Evolutionary conservation across 2,329 filamentous ascomycete species (phyloP).

Genomic region (Alternaria conjuncta): DNA sequence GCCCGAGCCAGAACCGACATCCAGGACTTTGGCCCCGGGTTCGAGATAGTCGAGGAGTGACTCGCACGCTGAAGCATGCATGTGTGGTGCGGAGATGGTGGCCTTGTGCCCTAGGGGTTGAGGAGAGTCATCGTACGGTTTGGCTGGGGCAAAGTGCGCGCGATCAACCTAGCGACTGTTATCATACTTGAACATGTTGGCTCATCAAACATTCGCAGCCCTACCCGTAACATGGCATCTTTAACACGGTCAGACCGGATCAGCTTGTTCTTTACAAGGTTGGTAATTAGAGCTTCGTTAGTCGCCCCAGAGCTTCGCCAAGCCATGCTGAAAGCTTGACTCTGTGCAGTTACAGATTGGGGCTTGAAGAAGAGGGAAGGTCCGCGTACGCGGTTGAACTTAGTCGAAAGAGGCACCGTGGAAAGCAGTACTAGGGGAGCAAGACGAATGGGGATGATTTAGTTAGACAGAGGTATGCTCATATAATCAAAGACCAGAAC

Average conservation of each 20-base stretch:
- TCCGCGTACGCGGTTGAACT: constrained; percentile 27
- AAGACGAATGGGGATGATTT: constrained; percentile 15
- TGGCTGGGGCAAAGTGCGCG: constrained; percentile 76
- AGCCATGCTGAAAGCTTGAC: constrained; percentile 68
- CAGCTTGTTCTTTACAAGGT: constrained; percentile 73
- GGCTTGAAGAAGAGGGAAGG: not conserved
- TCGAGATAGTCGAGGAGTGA: constrained; percentile 65
- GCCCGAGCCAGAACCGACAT: constrained; percentile 59
- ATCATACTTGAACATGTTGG: not conserved
- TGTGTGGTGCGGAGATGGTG: constrained; percentile 76
- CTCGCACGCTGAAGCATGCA: constrained; percentile 72
- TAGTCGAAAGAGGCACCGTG: constrained; percentile 32
- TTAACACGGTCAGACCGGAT: constrained; percentile 76
- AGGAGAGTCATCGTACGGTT: constrained; percentile 76
- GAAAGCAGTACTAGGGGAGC: constrained; percentile 6
- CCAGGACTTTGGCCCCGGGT: constrained; percentile 57
- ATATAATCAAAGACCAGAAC: not conserved
- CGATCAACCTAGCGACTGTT: constrained; percentile 73
- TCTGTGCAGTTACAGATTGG: not conserved
- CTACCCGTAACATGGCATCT: constrained; percentile 78
- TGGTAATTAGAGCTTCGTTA: constrained; percentile 78
- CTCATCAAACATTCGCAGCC: not conserved
- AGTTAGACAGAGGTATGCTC: not conserved
- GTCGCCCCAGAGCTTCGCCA: constrained; percentile 82
- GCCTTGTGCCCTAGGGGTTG: constrained; percentile 71